Conservation (phyloP, 305 asterid species). For the Nicotiana rustica region DNA sequence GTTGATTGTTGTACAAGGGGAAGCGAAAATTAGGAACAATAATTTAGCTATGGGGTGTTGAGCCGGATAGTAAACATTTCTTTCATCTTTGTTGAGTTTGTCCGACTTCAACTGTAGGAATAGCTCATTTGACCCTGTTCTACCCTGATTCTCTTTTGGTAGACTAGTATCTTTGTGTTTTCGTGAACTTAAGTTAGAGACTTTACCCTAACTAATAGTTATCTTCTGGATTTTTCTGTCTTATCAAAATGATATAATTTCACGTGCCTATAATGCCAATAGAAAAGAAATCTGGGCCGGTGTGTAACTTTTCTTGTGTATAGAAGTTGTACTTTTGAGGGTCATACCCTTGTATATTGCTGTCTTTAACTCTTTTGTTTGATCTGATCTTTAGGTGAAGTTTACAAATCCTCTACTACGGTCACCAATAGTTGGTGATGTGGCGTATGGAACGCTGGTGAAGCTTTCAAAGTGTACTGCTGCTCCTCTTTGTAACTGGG, state of each 20-base stretch:
- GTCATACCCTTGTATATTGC: slow-evolving; percentile 27
- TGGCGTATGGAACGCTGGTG: slow-evolving; percentile 88
- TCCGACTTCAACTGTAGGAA: not conserved
- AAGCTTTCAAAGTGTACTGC: slow-evolving; percentile 89
- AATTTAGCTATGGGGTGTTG: slow-evolving; percentile 6
- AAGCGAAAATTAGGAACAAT: not conserved
- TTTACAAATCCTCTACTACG: slow-evolving; percentile 76
- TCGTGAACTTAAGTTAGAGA: slow-evolving; percentile 28
- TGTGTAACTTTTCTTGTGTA: slow-evolving; percentile 22
- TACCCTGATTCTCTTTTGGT: slow-evolving; percentile 15
- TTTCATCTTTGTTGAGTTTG: slow-evolving; percentile 23
- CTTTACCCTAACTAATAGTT: slow-evolving; percentile 5
- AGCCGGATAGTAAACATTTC: not conserved
- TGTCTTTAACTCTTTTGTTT: not conserved
- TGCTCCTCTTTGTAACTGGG: slow-evolving; percentile 95
- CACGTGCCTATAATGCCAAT: not conserved
- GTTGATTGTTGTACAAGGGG: slow-evolving; percentile 26
- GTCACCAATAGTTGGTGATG: slow-evolving; percentile 88
- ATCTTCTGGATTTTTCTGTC: slow-evolving; percentile 22
- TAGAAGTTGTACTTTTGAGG: not conserved
- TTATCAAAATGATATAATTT: not conserved
- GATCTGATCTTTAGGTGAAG: slow-evolving; percentile 64
- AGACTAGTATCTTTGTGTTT: slow-evolving; percentile 17
- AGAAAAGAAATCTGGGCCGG: not conserved
- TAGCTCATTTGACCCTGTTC: slow-evolving; percentile 16